A percentile compares a stretch with the other conserved stretches of the same genome.
Conservation (phyloP, 352 stramenopile species). For the Globisporangium polare region DNA sequence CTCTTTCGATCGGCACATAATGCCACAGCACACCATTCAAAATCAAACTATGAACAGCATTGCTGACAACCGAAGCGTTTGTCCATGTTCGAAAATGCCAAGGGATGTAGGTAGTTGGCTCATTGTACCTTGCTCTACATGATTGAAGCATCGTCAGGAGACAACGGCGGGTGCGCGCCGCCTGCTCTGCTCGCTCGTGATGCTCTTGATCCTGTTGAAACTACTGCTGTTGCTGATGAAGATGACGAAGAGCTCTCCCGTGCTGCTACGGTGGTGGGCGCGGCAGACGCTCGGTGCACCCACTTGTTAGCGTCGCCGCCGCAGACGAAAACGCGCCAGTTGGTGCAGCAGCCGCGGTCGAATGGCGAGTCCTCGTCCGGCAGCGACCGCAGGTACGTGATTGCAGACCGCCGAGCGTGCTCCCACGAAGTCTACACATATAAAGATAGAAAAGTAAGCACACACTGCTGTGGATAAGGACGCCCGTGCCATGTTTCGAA, state of each 20-base stretch:
- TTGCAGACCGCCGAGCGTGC: constrained; percentile 52
- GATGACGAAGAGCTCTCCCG: no score
- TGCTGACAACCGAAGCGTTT: no score
- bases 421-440: constrained; percentile 61
- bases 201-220: not conserved
- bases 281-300: constrained; percentile 33
- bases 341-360: constrained; percentile 46
- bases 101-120: no score
- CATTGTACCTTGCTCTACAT: constrained; percentile 1
- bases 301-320: constrained; percentile 54
- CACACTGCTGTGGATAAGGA: no score
- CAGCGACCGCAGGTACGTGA: constrained; percentile 70
- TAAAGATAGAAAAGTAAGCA: not conserved
- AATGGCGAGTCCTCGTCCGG: constrained; percentile 66
- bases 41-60: no score
- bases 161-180: not conserved
- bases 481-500: no score
- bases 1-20: no score
- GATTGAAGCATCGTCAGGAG: not conserved
- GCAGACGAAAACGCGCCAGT: constrained; percentile 57
- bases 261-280: not conserved
- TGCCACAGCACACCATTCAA: no score
- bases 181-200: no score
- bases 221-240: no score
- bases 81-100: no score